Evolutionary conservation across 2,329 filamentous ascomycete species (phyloP).

Genomic region (Nigrospora sphaerica): DNA sequence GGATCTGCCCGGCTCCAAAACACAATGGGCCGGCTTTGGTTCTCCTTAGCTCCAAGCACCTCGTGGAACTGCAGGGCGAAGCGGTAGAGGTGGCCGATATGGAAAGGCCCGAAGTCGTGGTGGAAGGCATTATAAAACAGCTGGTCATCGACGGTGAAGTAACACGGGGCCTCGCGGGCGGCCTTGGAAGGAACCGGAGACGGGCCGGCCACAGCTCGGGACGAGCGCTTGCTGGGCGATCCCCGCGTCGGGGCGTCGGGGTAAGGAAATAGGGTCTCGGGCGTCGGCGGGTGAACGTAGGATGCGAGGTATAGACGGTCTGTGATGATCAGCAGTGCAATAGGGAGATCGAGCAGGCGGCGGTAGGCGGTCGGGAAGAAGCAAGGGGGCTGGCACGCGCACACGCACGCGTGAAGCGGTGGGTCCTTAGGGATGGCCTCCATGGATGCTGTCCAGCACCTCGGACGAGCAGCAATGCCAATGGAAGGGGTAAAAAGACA

Average conservation of each 20-base stretch:
- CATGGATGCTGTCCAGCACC: too few relatives aligned
- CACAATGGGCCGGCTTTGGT: slow-evolving; percentile 82
- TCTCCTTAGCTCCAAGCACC: slow-evolving; percentile 83
- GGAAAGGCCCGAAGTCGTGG: slow-evolving; percentile 93
- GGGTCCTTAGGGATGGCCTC: too few relatives aligned
- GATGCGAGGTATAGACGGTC: slow-evolving; percentile 93
- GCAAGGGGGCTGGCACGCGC: too few relatives aligned
- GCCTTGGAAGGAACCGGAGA: slow-evolving; percentile 34
- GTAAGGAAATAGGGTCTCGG: slow-evolving; percentile 82
- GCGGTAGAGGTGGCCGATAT: slow-evolving; percentile 94
- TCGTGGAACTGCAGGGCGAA: slow-evolving; percentile 96
- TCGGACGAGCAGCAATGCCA: too few relatives aligned
- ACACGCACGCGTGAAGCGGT: too few relatives aligned
- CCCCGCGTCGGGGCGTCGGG: slow-evolving; percentile 45
- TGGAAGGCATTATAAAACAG: slow-evolving; percentile 98
- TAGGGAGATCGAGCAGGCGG: slow-evolving; percentile 12
- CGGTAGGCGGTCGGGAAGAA: background rate
- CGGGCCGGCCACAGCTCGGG: slow-evolving; percentile 54
- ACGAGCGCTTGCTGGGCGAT: slow-evolving; percentile 71
- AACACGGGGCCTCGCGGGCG: slow-evolving; percentile 64
- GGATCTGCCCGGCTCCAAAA: slow-evolving; percentile 94
- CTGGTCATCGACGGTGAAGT: slow-evolving; percentile 90
- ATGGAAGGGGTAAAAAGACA: too few relatives aligned
- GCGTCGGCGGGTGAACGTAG: slow-evolving; percentile 74
- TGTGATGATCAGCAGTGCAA: slow-evolving; percentile 39